Evolutionary conservation across 257 asterid species (phyloP).

Genomic region (Solanum bukasovii): DNA sequence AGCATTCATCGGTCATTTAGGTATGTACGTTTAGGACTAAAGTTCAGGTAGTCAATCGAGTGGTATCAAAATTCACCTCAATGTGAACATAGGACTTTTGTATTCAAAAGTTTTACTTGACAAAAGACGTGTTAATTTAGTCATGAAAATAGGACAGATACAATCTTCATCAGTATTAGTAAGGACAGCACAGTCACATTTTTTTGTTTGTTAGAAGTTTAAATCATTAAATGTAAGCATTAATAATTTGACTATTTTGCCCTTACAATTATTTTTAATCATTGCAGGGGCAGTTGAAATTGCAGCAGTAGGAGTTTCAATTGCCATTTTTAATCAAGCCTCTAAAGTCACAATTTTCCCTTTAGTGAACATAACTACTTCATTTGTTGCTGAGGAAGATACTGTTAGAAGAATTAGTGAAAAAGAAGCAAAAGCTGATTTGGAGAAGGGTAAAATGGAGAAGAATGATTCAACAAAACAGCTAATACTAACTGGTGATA

Average conservation of each 20-base stretch:
- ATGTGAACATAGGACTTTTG: neutral
- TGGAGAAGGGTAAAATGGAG: slow-evolving; percentile 12
- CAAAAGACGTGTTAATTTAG: neutral
- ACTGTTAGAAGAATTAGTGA: slow-evolving; percentile 33
- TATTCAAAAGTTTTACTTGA: neutral
- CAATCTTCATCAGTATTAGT: neutral
- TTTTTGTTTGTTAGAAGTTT: neutral
- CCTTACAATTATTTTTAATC: neutral
- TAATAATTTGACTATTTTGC: neutral
- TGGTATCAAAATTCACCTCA: neutral
- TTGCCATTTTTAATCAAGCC: slow-evolving; percentile 80
- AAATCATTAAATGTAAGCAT: neutral
- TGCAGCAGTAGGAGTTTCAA: slow-evolving; percentile 87
- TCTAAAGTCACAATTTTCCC: slow-evolving; percentile 88
- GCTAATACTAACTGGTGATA: neutral
- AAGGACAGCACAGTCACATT: too few relatives aligned
- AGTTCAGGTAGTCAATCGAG: neutral
- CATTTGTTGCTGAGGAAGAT: slow-evolving; percentile 93
- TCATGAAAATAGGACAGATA: neutral
- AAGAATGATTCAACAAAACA: slow-evolving; percentile 1
- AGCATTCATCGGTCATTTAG: slow-evolving; percentile 79
- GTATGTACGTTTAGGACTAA: slow-evolving; percentile 31
- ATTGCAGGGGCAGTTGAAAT: slow-evolving; percentile 66
- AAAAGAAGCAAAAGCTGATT: slow-evolving; percentile 5
- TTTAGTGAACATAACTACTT: slow-evolving; percentile 88